Conservation (phyloP, 148 eudicot genomes). For the Camellia granthamiana region DNA sequence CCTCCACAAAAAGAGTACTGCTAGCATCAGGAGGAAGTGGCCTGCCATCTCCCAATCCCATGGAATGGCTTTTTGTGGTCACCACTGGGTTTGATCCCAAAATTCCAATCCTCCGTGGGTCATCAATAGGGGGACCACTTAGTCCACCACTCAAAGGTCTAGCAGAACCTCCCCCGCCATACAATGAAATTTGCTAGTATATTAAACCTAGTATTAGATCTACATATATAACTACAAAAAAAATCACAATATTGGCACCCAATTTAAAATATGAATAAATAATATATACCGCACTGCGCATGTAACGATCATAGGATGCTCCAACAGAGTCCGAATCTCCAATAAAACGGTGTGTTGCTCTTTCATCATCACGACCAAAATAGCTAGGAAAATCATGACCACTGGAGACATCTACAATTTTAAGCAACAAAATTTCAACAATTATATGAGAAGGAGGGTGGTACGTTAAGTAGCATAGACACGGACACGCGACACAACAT, state of each 20-base stretch:
- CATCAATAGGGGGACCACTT: constrained; percentile 41
- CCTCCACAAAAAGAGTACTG: constrained; percentile 75
- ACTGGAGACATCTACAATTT: constrained; percentile 45
- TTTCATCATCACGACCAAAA: constrained; percentile 50
- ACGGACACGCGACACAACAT: no score
- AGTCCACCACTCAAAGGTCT: constrained; percentile 49
- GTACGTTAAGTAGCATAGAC: no score
- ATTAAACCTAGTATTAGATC: constrained; percentile 16
- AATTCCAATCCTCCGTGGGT: constrained; percentile 37
- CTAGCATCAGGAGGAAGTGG: constrained; percentile 80
- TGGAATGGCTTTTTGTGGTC: constrained; percentile 38
- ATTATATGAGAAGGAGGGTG: no score
- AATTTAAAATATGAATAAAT: constrained; percentile 1
- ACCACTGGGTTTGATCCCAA: constrained; percentile 39
- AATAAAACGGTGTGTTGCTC: constrained; percentile 36
- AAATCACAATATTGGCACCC: neutral
- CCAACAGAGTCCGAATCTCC: constrained; percentile 64
- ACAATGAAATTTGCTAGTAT: constrained; percentile 52
- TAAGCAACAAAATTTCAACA: neutral
- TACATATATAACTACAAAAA: neutral
- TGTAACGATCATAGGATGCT: constrained; percentile 69
- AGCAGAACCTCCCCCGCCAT: constrained; percentile 47
- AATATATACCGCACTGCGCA: constrained; percentile 49
- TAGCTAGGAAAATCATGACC: constrained; percentile 58
- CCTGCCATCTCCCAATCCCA: constrained; percentile 50